Evolutionary conservation across 176 grass and related monocot species (phyloP), one percentile per base, ranked within the genome.

Genomic region (Rhynchospora pubera): DNA sequence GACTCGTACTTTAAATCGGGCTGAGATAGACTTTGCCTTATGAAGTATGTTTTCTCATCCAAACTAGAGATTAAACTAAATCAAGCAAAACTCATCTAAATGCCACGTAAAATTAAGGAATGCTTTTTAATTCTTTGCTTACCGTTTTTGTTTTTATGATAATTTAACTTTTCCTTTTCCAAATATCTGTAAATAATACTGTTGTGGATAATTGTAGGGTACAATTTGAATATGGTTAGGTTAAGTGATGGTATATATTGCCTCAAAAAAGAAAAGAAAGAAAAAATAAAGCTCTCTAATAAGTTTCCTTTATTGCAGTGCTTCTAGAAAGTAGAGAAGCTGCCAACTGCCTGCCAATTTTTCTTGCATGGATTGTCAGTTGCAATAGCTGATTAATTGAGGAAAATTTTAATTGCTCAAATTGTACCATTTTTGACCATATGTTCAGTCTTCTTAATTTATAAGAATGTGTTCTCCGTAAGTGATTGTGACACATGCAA

Each of bases 1-100:
- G 79, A 90, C 80, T 1, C 56, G 13, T 50, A 82, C 87, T 7
- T 48, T 98, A 84, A 90, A 89, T 76, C 85, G 82, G 78, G 90
- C 96, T 10, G 87, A 94, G 59, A 43, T 56, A 1, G 92, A 99
- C 32, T 95, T 93, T 86, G 82, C 84, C 22, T 77, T 95, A 66
- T 90, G 84, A 90, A 67, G 23, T 45, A 76, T 84, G 26, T 15
- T 24, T 39, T 83, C 11, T 28, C 26, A 28, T 28, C 26, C 26
- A 28, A 28, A 28, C 26, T 28, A 1, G 26, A 28, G 26, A 28
- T 28, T 28, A 28, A 28, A 53, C 71, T 53, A 53, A 75, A 52
- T 75, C 6, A 53, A 53, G 47, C 47, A 75, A 23, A 75, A 53
- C 26, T 0, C 7, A 75, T 52, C 21, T 75, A 28, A 22, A 45